Evolutionary conservation across 257 asterid genomes (phyloP), one percentile per base, ranked within the genome.

Genomic region (Jacaranda mimosifolia): DNA sequence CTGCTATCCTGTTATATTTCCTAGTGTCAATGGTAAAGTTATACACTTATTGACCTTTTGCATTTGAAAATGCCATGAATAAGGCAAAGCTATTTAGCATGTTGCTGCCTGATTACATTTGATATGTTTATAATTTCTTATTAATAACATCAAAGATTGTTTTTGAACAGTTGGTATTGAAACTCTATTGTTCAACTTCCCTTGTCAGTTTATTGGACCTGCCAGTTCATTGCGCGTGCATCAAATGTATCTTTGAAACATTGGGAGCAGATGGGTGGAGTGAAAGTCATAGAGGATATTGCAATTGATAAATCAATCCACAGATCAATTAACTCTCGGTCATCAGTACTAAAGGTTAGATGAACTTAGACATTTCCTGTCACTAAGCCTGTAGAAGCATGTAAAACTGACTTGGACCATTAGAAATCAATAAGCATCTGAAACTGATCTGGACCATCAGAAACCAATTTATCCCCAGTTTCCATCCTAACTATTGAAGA

Each of bases 261-360:
- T 73, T 94, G 99, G 99, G 94, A 87, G 84, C 87, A 86, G 77
- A 96, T 96, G 99, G 90, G 89, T 60, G 99, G 98, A 67, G 95
- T 87, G 58, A 89, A 88, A 79, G 84, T 96, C 73, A 85, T 91
- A 19, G 97, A 96, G 79, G 93, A 96, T 68, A 87, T 94, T 48
- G 87, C 88, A 53, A 88, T 96, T 52, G 99, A 96, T 79, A 85
- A 80, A 81, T 77, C 98, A 64, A 90, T 96, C 80, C 99, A 96
- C 76, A 87, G 73, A 76, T 86, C 92, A 67, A 84, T 96, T 70
- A 94, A 92, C 81, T 88, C 99, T 71, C 88, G 97, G 9, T 94
- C 99, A 32, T 86, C 94, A 13, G 97, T 94, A n/a, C 79, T 96
- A 68, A 96, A 94, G 99, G 99, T 96, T 26, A 51, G 79, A 40